phyloP scores from a whole-genome alignment of 768 basidiomycete species.

The Pleurotus tuoliensis region DNA sequence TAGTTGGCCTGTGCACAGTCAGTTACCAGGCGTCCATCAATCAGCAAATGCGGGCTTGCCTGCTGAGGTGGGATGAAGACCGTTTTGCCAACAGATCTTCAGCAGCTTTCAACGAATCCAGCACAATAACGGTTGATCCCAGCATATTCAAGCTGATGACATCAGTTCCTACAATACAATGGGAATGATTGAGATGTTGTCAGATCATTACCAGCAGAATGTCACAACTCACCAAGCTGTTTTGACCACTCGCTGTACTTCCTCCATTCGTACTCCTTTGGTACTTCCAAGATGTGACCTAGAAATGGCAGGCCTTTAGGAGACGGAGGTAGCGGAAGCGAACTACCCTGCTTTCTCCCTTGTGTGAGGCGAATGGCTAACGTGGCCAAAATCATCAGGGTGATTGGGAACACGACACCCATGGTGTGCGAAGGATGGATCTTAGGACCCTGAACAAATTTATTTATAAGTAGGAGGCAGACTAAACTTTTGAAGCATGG shows the following conservation, averaged over 20 bases:
- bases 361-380: not conserved
- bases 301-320: constrained; percentile 20
- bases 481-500: no score
- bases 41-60: constrained; percentile 16
- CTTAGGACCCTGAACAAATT: no score
- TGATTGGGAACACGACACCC: not conserved
- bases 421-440: not conserved
- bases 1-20: constrained; percentile 16
- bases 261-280: constrained; percentile 15
- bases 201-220: not conserved
- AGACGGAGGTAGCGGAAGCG: constrained; percentile 21
- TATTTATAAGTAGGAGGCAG: no score
- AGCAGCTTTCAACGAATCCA: constrained; percentile 31
- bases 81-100: constrained; percentile 39
- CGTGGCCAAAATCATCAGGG: not conserved
- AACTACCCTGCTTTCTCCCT: not conserved
- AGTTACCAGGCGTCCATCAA: not conserved
- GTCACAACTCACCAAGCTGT: constrained; percentile 9
- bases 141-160: constrained; percentile 24
- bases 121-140: constrained; percentile 28
- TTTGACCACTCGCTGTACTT: constrained; percentile 20
- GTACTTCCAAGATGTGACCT: constrained; percentile 21
- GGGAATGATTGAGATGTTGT: not conserved
- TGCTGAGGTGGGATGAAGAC: constrained; percentile 36
- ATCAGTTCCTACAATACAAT: constrained; percentile 20